Evolutionary conservation across 345 rosid species (phyloP).

Genomic region (Aquilaria yunnanensis): DNA sequence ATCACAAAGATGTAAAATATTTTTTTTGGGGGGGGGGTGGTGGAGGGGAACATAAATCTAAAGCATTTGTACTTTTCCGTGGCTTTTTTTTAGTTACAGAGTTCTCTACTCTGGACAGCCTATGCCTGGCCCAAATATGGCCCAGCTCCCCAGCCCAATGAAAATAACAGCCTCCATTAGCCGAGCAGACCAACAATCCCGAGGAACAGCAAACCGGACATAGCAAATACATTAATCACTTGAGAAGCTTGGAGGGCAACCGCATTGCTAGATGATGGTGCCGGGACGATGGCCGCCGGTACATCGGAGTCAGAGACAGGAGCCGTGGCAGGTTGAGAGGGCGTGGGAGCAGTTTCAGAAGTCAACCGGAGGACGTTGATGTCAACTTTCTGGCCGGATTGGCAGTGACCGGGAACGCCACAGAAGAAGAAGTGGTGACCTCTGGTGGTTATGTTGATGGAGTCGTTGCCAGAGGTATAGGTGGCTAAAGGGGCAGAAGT

Average conservation of each 20-base stretch:
- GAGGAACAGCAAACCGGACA: no score
- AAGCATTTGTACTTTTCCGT: no score
- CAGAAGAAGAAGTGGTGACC: constrained; percentile 94
- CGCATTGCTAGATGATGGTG: constrained; percentile 36
- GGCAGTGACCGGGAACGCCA: constrained; percentile 92
- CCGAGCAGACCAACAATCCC: no score
- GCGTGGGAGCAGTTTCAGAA: constrained; percentile 31
- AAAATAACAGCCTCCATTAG: no score
- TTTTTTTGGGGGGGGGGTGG: no score
- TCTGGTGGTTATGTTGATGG: constrained; percentile 52
- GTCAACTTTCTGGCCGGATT: constrained; percentile 85
- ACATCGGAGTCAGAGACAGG: constrained; percentile 23
- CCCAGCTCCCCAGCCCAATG: no score
- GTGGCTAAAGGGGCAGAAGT: constrained; percentile 76
- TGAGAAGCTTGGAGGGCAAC: constrained; percentile 17
- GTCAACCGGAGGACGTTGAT: constrained; percentile 48
- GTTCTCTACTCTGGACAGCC: no score
- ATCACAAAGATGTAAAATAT: no score
- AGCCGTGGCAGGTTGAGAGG: constrained; percentile 22
- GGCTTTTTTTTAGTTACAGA: no score
- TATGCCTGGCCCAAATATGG: no score
- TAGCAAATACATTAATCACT: constrained; percentile 6
- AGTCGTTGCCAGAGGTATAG: constrained; percentile 82
- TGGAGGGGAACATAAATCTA: no score
- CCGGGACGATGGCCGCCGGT: constrained; percentile 40